A percentile compares a stretch with the other conserved stretches of the same genome.
phyloP scores from a whole-genome alignment of 257 asterid genomes.

The Solanum arcanum region DNA sequence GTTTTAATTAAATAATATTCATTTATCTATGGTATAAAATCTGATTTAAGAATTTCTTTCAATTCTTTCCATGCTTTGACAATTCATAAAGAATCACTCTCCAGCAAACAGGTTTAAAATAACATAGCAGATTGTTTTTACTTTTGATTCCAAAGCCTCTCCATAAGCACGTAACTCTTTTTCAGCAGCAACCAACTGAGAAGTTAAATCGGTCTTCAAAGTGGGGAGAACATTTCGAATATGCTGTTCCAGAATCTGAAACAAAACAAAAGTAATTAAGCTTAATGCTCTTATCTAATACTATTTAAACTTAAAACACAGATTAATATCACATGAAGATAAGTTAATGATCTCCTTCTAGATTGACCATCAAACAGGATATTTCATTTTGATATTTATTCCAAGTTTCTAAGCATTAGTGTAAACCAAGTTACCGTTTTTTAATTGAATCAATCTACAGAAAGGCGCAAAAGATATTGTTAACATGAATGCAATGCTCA shows the following conservation, averaged over 20 bases:
- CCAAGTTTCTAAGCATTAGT: background rate
- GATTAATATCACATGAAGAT: background rate
- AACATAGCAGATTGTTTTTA: slow-evolving; percentile 1
- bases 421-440: background rate
- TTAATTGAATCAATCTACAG: background rate
- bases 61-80: background rate
- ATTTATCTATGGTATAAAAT: background rate
- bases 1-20: background rate
- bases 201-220: slow-evolving; percentile 68
- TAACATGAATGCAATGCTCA: background rate
- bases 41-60: background rate
- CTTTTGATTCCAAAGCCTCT: slow-evolving; percentile 88
- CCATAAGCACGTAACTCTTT: slow-evolving; percentile 92
- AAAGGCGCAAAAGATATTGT: background rate
- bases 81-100: background rate
- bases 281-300: background rate
- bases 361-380: background rate
- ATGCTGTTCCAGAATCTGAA: slow-evolving; percentile 71
- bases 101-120: background rate
- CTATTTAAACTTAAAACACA: background rate
- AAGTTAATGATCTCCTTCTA: background rate
- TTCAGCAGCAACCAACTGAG: slow-evolving; percentile 66
- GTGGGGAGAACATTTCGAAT: slow-evolving; percentile 84
- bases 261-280: background rate
- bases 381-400: background rate